Base-by-base conservation (phyloP, 345 rosid species). In the Pelargonium nanum region DNA sequence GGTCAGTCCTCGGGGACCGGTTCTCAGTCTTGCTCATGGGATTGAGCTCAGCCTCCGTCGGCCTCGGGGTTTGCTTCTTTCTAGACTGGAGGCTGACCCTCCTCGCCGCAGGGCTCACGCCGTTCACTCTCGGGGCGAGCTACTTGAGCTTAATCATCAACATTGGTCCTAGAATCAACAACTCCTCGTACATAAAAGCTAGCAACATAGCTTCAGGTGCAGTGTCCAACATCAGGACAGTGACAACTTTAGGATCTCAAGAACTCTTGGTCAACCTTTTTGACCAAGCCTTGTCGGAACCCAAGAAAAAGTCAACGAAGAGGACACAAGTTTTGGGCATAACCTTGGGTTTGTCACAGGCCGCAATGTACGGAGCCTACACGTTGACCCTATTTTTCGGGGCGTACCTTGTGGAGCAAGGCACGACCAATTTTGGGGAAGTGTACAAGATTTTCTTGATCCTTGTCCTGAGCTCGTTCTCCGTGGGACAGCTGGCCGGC, bases 401-500 rank as follows among this genome's bases (percentile, higher is more conserved):
- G 22, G 86, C 88, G 3, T 64, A 65, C 70, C 84, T 85, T 22
- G 70, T 85, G 23, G 72, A 75, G 57, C 40, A 70, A 55, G 67
- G 52, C 30, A 0, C 62, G n/a, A 51, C 82, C 48, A 52, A 6
- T 7, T 73, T 85, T 24, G 84, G 83, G 5, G 69, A 53, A 0
- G 83, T 85, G 26, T 72, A 68, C 53, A 80, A 78, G 61, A 85
- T 85, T 64, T 85, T 85, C 57, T 83, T 82, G 58, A 85, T 85
- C 30, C 87, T 82, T 19, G 91, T 85, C 26, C 63, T 85, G 20
- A 82, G 87, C 71, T 82, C 91, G 24, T 85, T 85, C 64, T 85
- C 91, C 15, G 87, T 85, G 24, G 91, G 87, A 50, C 87, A 85
- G 64, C 74, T 85, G 53, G 87, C 91, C 0, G 87, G 91, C 13